phyloP scores from a whole-genome alignment of 768 basidiomycete species.

The Hemileccinum impolitum region DNA sequence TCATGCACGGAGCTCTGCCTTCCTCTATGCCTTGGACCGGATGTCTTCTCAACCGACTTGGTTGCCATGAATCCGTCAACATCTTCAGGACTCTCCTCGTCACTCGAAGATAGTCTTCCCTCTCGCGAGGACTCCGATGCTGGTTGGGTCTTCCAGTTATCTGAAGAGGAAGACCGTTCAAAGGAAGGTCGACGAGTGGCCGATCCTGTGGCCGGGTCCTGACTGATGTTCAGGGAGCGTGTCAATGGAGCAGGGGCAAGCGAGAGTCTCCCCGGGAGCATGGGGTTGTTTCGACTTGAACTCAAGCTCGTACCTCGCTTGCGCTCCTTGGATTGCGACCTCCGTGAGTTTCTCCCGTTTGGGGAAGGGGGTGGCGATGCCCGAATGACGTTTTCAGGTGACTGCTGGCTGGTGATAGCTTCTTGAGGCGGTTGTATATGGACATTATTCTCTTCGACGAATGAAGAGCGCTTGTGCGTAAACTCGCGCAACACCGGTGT shows the following conservation, averaged over 20 bases:
- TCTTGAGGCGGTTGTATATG: slow-evolving; percentile 31
- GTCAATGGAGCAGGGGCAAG: not conserved
- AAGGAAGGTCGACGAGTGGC: slow-evolving; percentile 12
- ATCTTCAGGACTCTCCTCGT: slow-evolving; percentile 55
- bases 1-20: slow-evolving; percentile 84
- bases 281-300: slow-evolving; percentile 8
- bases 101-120: slow-evolving; percentile 48
- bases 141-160: slow-evolving; percentile 49
- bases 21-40: slow-evolving; percentile 36
- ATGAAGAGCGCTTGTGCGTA: slow-evolving; percentile 69
- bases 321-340: slow-evolving; percentile 38
- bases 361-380: slow-evolving; percentile 18
- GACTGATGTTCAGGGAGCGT: slow-evolving; percentile 9
- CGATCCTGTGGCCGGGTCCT: slow-evolving; percentile 5
- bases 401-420: slow-evolving; percentile 28
- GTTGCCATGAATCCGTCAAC: slow-evolving; percentile 27
- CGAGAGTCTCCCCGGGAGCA: slow-evolving; percentile 4
- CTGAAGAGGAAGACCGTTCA: slow-evolving; percentile 33
- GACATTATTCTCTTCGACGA: slow-evolving; percentile 47
- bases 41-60: slow-evolving; percentile 21
- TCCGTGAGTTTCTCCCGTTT: slow-evolving; percentile 15
- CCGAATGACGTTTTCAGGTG: slow-evolving; percentile 3
- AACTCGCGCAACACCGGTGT: slow-evolving; percentile 62
- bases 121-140: slow-evolving; percentile 22
- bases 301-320: slow-evolving; percentile 10